phyloP scores from a whole-genome alignment of 78 protist genomes.

The Dictyostelium brefeldianum region DNA sequence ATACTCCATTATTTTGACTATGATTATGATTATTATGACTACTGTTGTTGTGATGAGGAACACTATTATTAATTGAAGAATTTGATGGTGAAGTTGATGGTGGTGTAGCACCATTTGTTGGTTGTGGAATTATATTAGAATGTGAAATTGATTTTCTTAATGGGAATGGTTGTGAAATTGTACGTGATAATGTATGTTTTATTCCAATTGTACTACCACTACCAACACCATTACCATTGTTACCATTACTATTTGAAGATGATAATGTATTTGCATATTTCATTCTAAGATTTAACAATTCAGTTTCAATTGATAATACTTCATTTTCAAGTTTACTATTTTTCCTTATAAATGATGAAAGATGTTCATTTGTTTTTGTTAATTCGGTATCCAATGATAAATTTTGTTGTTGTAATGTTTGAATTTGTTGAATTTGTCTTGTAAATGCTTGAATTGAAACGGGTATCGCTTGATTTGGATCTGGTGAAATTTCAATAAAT shows the following conservation, averaged over 20 bases:
- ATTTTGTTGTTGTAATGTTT: slow-evolving; percentile 36
- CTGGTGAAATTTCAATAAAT: slow-evolving; percentile 32
- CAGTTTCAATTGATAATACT: slow-evolving; percentile 44
- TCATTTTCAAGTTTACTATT: slow-evolving; percentile 50
- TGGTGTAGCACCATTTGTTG: background rate
- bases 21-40: background rate
- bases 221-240: background rate
- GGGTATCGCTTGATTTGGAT: slow-evolving; percentile 71
- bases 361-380: slow-evolving; percentile 17
- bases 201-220: background rate
- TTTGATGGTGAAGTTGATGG: slow-evolving; percentile 7
- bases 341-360: slow-evolving; percentile 24
- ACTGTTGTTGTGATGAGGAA: background rate
- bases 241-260: background rate
- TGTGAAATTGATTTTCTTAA: slow-evolving; percentile 72
- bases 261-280: slow-evolving; percentile 64
- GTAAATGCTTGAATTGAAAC: slow-evolving; percentile 78
- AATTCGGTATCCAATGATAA: slow-evolving; percentile 1
- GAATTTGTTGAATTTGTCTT: slow-evolving; percentile 72
- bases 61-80: background rate
- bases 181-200: slow-evolving; percentile 59
- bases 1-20: background rate
- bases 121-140: slow-evolving; percentile 17
- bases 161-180: slow-evolving; percentile 55
- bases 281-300: slow-evolving; percentile 59